Base-by-base conservation (phyloP, 1,284 basidiomycete species). In the Papiliotrema laurentii region DNA sequence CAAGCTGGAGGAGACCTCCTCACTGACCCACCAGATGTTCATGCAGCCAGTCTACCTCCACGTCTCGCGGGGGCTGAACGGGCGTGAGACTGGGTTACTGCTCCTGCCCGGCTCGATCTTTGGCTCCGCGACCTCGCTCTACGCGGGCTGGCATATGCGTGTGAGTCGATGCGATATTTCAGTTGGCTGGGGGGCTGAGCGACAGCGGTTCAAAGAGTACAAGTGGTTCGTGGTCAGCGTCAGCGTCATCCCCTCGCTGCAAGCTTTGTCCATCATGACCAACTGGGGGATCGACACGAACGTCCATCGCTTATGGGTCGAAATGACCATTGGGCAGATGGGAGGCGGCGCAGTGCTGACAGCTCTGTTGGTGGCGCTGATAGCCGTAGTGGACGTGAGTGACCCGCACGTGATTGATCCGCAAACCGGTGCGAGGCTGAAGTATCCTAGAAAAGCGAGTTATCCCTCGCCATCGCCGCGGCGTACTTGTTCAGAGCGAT, bases 31-130 rank as follows among this genome's bases (percentile, higher is more conserved):
- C 13, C 19, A 60, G 55, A 49, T 59, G 2, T 68, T 58, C 51
- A 60, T 63, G 57, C 58, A 66, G 22, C 65, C 65, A 13, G 55
- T 66, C 14, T 68, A 68, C 46, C 50, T 68, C 2, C 61, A 68
- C 33, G 53, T 64, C 7, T 50, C 57, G 16, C 31, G 65, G 26
- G 61, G 58, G 3, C 51, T 58, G 22, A 61, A 63, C 36, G 59
- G 59, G 0, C 52, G 48, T 4, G 38, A 60, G 10, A 60, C 63
- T 4, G 65, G 65, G 5, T 26, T 57, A 5, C 33, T 64, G 14
- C 49, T 66, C 2, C 51, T 68, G 2, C 65, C 65, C 2, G 46
- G 41, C 26, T 56, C 58, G 11, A 49, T 65, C 22, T 53, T 55
- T 4, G 63, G 60, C 14, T 54, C 63, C 0, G 38, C 46, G 13